Base-by-base conservation (phyloP, 2,329 filamentous ascomycete species). In the Cladosporium sp. region DNA sequence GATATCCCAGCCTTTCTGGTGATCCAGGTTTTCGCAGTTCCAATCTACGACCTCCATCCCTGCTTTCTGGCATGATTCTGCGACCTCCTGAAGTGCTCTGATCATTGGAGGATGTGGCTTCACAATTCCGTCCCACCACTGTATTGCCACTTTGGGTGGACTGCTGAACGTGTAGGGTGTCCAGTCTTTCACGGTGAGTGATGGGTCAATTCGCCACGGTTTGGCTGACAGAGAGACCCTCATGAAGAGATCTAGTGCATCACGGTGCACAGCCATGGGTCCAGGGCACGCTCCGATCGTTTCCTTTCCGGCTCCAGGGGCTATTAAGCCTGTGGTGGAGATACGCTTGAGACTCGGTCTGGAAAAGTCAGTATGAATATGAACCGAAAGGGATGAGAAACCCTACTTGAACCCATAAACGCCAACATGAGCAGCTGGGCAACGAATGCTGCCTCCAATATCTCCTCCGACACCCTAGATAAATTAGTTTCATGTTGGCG, bases 111-210 rank as follows among this genome's bases (percentile, higher is more conserved):
- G 84, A 44, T 86, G 85, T 0, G 85, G 85, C 4, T 67, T 73
- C 5, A 86, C 83, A 43, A 83, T 72, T 7, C 78, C 80, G 61
- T 88, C 85, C 63, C 83, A 71, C 77, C 79, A 83, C 66, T 87
- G 73, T 27, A 88, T 77, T 2, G 72, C 84, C 47, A 88, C 70
- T 37, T 72, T 78, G 20, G 37, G 44, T 17, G n/a, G 44, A 7
- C 44, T 48, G 9, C 17, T 17, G 18, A 48, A 48, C 11, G 17
- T 24, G 20, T 48, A 48, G 6, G 44, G 44, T 11, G 44, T 48
- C 44, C 44, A 48, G 13, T 40, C 36, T 20, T 48, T 48, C 9
- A 20, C 24, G 8, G 44, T 48, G n/a, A 48, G 37, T 3, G 44
- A 30, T 15, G 44, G 37, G 17, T 48, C 44, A 8, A 48, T 48